Percentiles rank a stretch among this genome's conserved stretches.
Evolutionary conservation across 371 early-diverging fungal species (phyloP).

Genomic region (Mucor plumbeus): DNA sequence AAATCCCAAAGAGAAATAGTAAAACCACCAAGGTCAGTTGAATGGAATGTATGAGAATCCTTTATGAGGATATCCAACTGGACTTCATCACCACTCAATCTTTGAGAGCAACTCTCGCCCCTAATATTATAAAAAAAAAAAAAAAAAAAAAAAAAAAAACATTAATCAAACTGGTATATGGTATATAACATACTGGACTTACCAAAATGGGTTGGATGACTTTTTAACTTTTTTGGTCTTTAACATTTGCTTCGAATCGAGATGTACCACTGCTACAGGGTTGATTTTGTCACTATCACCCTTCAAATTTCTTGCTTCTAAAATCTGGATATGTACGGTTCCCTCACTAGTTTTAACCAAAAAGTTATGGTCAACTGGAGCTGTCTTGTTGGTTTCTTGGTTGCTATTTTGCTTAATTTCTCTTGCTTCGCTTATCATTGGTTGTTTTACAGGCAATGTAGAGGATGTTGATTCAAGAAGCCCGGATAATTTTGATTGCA

Average conservation of each 20-base stretch:
- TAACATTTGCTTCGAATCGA: conserved; percentile 56
- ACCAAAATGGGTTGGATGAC: conserved; percentile 74
- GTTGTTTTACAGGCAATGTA: not conserved
- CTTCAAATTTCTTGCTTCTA: conserved; percentile 60
- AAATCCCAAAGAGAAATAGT: conserved; percentile 58
- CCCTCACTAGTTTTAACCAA: conserved; percentile 24
- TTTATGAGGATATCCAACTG: conserved; percentile 61
- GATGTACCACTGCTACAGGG: conserved; percentile 54
- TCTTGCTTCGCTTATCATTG: not conserved
- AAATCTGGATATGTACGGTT: conserved; percentile 43
- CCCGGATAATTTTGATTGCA: conserved; percentile 1
- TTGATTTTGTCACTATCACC: conserved; percentile 60
- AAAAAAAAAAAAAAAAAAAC: no score
- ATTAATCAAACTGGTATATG: not conserved
- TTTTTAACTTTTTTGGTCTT: conserved; percentile 81
- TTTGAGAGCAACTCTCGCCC: conserved; percentile 22
- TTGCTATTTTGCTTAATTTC: not conserved
- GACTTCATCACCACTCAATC: conserved; percentile 38
- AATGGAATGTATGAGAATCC: conserved; percentile 70
- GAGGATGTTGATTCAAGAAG: not conserved
- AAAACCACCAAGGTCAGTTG: conserved; percentile 64
- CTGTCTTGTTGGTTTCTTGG: not conserved
- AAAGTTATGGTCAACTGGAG: not conserved
- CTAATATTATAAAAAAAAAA: not conserved
- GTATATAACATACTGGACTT: not conserved